These are phyloP conservation scores for Aurantiochytrium sp. DNA, from an alignment of 108 stramenopile genomes.

Conservation along the genomic window DNA sequence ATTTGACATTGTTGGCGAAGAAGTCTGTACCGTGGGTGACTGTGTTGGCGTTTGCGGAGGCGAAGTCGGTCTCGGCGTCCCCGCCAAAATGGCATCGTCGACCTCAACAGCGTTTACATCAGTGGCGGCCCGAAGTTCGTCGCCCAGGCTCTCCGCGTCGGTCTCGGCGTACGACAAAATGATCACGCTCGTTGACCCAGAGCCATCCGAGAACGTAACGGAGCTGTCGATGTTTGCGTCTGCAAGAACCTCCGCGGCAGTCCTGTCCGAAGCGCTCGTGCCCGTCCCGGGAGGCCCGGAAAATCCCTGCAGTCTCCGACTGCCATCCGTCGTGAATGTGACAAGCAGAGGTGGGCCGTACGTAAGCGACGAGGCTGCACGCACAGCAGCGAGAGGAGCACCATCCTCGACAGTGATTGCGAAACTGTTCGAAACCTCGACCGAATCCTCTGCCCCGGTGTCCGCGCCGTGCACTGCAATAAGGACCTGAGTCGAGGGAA, in stretches of 20 bases:
- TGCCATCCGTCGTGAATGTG: background rate
- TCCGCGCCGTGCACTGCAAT: background rate
- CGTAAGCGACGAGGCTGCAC: background rate
- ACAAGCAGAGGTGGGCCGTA: background rate
- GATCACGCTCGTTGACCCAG: background rate
- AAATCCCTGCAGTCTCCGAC: background rate
- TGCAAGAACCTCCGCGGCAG: too few relatives aligned
- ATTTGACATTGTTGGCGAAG: background rate
- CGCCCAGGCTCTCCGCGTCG: background rate
- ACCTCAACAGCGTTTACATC: background rate
- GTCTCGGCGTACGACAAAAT: background rate
- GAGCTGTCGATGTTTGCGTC: background rate
- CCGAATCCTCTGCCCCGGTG: background rate
- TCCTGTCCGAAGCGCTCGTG: too few relatives aligned
- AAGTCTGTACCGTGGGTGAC: background rate
- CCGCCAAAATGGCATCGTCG: too few relatives aligned
- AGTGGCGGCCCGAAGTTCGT: background rate
- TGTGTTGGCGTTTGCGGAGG: background rate
- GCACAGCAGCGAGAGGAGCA: background rate
- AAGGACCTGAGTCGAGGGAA: background rate
- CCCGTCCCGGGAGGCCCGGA: background rate
- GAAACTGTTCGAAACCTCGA: background rate
- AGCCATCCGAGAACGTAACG: background rate
- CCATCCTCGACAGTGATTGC: background rate
- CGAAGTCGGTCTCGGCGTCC: background rate